Base-by-base conservation (phyloP, 2,329 filamentous ascomycete species). In the Leptosphaerulina australis region DNA sequence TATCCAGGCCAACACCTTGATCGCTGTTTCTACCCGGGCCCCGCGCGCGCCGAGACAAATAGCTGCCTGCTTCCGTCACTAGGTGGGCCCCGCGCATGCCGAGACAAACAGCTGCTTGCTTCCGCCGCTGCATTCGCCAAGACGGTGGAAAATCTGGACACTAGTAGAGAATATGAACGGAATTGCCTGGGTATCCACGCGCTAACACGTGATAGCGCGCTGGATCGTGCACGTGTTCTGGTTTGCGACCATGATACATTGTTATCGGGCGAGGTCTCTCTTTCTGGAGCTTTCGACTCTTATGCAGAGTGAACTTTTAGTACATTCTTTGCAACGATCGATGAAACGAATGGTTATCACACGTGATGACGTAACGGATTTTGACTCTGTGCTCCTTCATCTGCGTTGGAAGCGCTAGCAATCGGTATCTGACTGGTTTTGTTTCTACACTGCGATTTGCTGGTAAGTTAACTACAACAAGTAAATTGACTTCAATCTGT, bases 331-430 rank as follows among this genome's bases (percentile, higher is more conserved):
- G 20, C 43, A 36, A 17, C n/a, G 20, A 41, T 41, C 25, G 24
- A 30, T 31, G 10, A 29, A 18, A 8, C 8, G 25, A 24, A 22
- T 9, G 8, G 8, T 22, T 25, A 31, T 26, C 25, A n/a, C 21
- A 31, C 11, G 15, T 51, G 41, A 46, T 51, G 48, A 51, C 41
- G 48, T 46, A 46, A 17, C 37, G 2, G 41, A 45, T 26, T 41
- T 28, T 10, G 15, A 15, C 24, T 11, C 20, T n/a, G 24, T 9
- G 22, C 35, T 20, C 12, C 40, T 17, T 8, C 18, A 15, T 14
- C 14, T 15, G 25, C 28, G 15, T 20, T 29, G 21, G 21, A 24
- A 15, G 17, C 20, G 26, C 21, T 12, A 25, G 36, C 17, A 31
- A 20, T 14, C 34, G 17, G 22, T 34, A 38, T 22, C 11, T 22